A percentile compares a stretch with the other conserved stretches of the same genome.
Evolutionary conservation across 306 rosid genomes (phyloP).

Genomic region (Glycyrrhiza uralensis): DNA sequence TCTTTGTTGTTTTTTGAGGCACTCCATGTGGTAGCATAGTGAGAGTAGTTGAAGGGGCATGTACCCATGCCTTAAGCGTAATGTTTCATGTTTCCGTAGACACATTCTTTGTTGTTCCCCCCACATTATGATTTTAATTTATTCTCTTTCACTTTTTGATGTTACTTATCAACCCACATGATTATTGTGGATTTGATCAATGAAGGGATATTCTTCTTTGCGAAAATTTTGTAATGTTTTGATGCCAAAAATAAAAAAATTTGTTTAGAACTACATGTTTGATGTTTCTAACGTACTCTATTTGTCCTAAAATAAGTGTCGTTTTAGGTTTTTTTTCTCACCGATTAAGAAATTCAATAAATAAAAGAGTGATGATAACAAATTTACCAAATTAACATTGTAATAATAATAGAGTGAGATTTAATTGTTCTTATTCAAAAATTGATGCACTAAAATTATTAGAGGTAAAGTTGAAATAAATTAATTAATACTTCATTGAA

Average conservation of each 20-base stretch:
- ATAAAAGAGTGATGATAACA: no score
- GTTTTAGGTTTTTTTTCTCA: no score
- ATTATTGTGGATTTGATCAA: slow-evolving; percentile 15
- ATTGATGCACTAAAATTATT: no score
- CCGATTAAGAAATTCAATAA: no score
- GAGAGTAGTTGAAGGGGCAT: not conserved
- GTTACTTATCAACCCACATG: not conserved
- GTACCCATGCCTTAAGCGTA: not conserved
- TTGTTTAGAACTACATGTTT: not conserved
- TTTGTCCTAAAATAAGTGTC: no score
- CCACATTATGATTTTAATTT: not conserved
- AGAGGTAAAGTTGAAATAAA: no score
- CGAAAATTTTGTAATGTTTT: not conserved
- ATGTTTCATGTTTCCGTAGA: slow-evolving; percentile 3
- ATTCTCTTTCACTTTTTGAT: not conserved
- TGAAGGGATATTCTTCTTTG: not conserved
- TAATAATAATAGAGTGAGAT: no score
- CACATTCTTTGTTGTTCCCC: not conserved
- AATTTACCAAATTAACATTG: no score
- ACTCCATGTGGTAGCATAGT: slow-evolving; percentile 23
- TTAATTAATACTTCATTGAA: no score
- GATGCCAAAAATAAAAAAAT: no score
- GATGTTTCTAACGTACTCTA: no score
- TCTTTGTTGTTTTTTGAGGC: slow-evolving; percentile 14
- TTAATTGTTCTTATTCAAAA: no score